Base-by-base conservation (phyloP, 2,329 filamentous ascomycete genomes). In the Apiospora hydei region DNA sequence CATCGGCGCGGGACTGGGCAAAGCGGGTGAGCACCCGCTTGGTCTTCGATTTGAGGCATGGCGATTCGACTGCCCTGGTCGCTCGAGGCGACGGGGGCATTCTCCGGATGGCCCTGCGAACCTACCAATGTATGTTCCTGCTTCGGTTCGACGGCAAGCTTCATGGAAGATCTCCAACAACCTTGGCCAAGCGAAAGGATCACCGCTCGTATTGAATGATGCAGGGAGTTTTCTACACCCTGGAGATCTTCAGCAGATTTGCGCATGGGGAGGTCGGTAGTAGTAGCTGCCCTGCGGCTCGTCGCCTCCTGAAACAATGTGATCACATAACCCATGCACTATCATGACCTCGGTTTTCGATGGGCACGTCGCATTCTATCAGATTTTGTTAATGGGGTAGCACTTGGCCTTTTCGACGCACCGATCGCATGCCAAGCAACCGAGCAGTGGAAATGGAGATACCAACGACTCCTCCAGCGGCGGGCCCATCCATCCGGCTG, bases 401-500 rank as follows among this genome's bases (percentile, higher is more conserved):
- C 6, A 34, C 6, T 21, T 7, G 11, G 16, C 16, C 11, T 10
- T 38, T 38, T 34, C 26, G 53, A 34, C 5, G 26, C 53, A 18
- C 24, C 24, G 7, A 34, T 57, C 26, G 26, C 51, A 34, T 34
- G 51, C 51, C 51, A 57, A 57, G 53, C 30, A 38, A 4, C 16
- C 30, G 46, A 38, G 26, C 26, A 30, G 26, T 61, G 53, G 53
- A 61, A 61, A 38, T 34, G 51, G 26, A 21, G 57, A 64, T 64
- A 1, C 3, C 57, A 57, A 8, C 53, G 53, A 26, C 49, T 61
- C 26, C 51, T 30, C 30, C 57, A 64, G 16, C 10, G 57, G 30
- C 34, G 57, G 34, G 57, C 8, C 57, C 34, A 64, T 21, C 57
- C 34, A 64, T 21, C 57, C 57, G 34, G 57, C 57, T 64, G 57